Evolutionary conservation across 2,329 filamentous ascomycete genomes (phyloP), one percentile per base, ranked within the genome.

Genomic region (Xylariales sp.): DNA sequence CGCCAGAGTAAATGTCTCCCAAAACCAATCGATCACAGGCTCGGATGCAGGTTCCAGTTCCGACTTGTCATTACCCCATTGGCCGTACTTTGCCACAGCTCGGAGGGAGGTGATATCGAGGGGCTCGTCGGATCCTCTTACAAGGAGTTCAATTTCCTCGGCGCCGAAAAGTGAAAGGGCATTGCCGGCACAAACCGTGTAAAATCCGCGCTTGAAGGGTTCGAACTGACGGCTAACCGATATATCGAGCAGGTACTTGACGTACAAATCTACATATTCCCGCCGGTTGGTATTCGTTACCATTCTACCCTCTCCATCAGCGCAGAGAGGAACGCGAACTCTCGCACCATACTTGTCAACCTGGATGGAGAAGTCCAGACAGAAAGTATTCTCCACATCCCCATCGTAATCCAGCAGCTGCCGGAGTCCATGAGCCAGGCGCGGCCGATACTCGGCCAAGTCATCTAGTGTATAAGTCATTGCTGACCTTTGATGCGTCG

Each of bases 121-220:
- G 5, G 80, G 66, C 54, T 94, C 89, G 46, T 94, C 88, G 6
- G 87, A 93, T 10, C 89, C 89, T 36, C 89, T 76, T 5, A 96
- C 77, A 1, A 95, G 73, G 4, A 95, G 74, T 57, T 95, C 90
- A 44, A 96, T 94, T 59, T 96, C 90, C 57, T 95, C 89, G 0
- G 90, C 85, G 13, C 87, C 78, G 60, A 95, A 95, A 2, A 96
- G 74, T 1, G 84, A 88, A 24, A 95, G 70, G 1, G 90, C 89
- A 55, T 93, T 95, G 24, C 89, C 88, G 24, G 85, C 86, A 55
- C 88, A 95, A 19, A 95, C 88, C 0, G 86, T 94, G 59, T 88
- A 96, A 62, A 96, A 96, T 1, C 90, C 90, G 38, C 89, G 79
- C 57, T 93, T 93, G 70, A 96, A 96, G 1, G 90, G 89, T 56